Conservation (phyloP, 176 grass and related monocot species). For the Oryza australiensis region DNA sequence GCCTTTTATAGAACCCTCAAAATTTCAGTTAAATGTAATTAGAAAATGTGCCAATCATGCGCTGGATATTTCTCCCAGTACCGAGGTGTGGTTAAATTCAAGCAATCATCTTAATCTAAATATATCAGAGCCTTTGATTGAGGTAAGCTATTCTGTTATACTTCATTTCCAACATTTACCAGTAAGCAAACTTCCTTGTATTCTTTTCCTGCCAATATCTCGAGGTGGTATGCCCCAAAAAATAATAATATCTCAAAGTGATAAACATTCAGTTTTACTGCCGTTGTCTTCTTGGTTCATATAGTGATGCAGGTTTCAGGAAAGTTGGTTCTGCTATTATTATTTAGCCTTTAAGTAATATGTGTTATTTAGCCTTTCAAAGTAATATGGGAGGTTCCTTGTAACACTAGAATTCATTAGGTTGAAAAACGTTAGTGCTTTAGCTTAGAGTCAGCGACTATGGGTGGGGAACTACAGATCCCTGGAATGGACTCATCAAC, state of each 20-base stretch:
- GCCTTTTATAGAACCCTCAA: conserved; percentile 94
- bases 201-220: neutral
- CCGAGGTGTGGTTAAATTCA: conserved; percentile 77
- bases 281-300: neutral
- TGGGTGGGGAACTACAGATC: neutral
- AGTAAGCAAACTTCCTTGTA: neutral
- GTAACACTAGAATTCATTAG: neutral
- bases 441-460: neutral
- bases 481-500: neutral
- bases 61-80: conserved; percentile 55
- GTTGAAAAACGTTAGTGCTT: neutral
- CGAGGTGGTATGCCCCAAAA: neutral
- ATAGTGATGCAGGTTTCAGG: conserved; percentile 24
- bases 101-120: conserved; percentile 85
- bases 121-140: conserved; percentile 94
- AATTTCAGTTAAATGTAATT: conserved; percentile 64
- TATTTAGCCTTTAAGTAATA: conserved; percentile 19
- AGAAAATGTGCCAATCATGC: conserved; percentile 63
- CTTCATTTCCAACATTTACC: conserved; percentile 1
- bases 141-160: conserved; percentile 55
- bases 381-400: neutral
- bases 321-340: conserved; percentile 8
- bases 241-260: neutral
- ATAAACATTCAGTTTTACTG: conserved; percentile 13
- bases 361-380: neutral